phyloP scores from a whole-genome alignment of 2,329 filamentous ascomycete species.

The Blastomyces silverae region DNA sequence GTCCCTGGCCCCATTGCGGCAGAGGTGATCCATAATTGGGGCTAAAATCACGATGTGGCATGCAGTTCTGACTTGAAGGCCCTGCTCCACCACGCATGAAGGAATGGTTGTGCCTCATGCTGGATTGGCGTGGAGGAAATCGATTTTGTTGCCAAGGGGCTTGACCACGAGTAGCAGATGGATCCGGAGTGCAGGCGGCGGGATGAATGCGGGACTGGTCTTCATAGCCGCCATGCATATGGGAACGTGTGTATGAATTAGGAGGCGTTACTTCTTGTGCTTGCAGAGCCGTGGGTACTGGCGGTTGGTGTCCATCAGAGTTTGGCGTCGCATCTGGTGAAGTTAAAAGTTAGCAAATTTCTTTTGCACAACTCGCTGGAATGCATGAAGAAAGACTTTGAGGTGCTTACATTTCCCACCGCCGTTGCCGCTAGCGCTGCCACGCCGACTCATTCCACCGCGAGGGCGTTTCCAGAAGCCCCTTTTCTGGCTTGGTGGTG shows the following conservation, averaged over 20 bases:
- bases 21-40: not conserved
- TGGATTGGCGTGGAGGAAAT: constrained; percentile 5
- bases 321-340: not conserved
- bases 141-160: not conserved
- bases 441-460: not conserved
- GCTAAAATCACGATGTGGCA: not conserved
- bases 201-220: constrained; percentile 1
- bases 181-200: not conserved
- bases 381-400: not conserved
- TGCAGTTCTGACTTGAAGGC: not conserved
- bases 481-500: not conserved
- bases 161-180: not conserved
- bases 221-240: not conserved
- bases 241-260: not conserved
- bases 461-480: constrained; percentile 1
- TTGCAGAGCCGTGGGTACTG: not conserved
- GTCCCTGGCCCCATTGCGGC: not conserved
- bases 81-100: not conserved
- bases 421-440: not conserved
- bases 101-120: not conserved
- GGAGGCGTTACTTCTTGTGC: not conserved
- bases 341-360: not conserved
- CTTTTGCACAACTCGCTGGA: no score
- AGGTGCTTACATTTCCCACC: not conserved
- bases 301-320: not conserved